Percentiles rank a stretch among this genome's conserved stretches.
Conservation (phyloP, 1,284 basidiomycete species). For the Kwoniella shivajii region DNA sequence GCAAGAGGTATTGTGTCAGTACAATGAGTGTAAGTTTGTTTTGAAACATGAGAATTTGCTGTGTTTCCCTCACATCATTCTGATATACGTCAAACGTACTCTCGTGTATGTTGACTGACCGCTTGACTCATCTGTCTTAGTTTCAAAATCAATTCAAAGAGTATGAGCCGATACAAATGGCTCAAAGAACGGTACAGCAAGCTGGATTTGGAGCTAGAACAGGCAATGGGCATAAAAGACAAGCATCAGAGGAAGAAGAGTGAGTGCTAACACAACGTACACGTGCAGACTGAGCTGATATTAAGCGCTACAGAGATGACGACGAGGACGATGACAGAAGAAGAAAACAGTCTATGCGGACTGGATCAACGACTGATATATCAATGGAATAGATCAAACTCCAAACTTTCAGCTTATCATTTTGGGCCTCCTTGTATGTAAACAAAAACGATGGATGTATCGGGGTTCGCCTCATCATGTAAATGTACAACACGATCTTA, state of each 20-base stretch:
- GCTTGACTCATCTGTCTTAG: conserved; percentile 49
- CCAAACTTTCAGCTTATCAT: no score
- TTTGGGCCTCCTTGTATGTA: no score
- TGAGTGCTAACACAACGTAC: conserved; percentile 5
- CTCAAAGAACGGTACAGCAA: conserved; percentile 35
- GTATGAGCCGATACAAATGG: conserved; percentile 76
- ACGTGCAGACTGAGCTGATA: not conserved
- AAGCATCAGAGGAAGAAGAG: conserved; percentile 22
- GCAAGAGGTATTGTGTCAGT: conserved; percentile 84
- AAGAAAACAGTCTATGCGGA: conserved; percentile 10
- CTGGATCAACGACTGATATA: not conserved
- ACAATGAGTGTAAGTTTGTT: conserved; percentile 65
- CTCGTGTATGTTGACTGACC: not conserved
- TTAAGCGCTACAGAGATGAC: conserved; percentile 5
- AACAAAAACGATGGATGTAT: no score
- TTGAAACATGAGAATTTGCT: not conserved
- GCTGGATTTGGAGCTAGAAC: conserved; percentile 1
- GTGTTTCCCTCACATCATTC: not conserved
- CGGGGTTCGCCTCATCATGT: no score
- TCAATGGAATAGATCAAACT: conserved; percentile 7
- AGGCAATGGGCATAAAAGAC: conserved; percentile 9
- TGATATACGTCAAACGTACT: not conserved
- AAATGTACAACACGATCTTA: no score
- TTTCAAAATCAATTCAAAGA: conserved; percentile 88
- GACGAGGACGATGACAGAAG: conserved; percentile 17